These are phyloP conservation scores for Alternaria sp. DNA, from an alignment of 2,329 filamentous ascomycete genomes.

Conservation along the genomic window DNA sequence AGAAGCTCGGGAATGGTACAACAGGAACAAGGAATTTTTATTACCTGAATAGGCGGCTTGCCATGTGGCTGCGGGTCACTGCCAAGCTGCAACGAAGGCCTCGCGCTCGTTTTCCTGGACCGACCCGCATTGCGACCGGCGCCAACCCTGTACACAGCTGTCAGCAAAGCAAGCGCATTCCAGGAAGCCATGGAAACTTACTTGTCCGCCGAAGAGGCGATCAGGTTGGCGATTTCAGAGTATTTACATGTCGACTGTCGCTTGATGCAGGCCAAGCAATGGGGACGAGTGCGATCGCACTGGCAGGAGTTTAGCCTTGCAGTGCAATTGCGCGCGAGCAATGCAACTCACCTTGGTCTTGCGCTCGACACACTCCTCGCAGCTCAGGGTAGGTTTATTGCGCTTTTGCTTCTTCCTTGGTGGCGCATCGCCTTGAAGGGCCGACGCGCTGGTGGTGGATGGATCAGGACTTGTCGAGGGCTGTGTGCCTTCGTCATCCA, in stretches of 20 bases:
- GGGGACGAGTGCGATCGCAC: slow-evolving; percentile 77
- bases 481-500: slow-evolving; percentile 23
- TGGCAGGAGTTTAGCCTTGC: slow-evolving; percentile 49
- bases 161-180: slow-evolving; percentile 26
- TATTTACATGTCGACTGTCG: slow-evolving; percentile 79
- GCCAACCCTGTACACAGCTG: slow-evolving; percentile 35
- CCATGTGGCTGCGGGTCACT: slow-evolving; percentile 32
- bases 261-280: slow-evolving; percentile 70
- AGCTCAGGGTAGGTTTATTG: slow-evolving; percentile 84
- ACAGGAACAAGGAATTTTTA: slow-evolving; percentile 26
- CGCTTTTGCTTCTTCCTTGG: slow-evolving; percentile 79
- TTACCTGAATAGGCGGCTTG: slow-evolving; percentile 43
- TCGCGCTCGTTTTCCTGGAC: slow-evolving; percentile 41
- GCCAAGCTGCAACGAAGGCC: slow-evolving; percentile 36
- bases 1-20: slow-evolving; percentile 10
- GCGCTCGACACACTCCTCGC: slow-evolving; percentile 80
- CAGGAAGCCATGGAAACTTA: slow-evolving; percentile 40
- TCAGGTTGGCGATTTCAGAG: slow-evolving; percentile 77
- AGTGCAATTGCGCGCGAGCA: not conserved
- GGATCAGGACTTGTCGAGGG: slow-evolving; percentile 34
- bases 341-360: slow-evolving; percentile 74
- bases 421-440: slow-evolving; percentile 39
- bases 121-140: slow-evolving; percentile 36
- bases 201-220: slow-evolving; percentile 67
- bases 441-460: slow-evolving; percentile 19